Base-by-base conservation (phyloP, 1,139 yeast genomes). In the Pichia sp. region DNA sequence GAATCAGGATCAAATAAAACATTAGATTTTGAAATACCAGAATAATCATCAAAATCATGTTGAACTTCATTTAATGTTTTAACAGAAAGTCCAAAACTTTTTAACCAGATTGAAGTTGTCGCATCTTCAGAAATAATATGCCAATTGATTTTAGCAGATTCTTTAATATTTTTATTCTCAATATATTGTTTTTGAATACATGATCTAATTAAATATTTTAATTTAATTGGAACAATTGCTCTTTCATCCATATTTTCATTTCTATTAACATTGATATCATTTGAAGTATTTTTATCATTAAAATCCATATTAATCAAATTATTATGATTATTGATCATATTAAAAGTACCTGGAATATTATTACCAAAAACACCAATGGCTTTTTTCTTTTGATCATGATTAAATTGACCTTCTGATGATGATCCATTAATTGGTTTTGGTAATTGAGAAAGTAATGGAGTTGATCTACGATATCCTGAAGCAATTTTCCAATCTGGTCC, bases 61-160 rank as follows among this genome's bases (percentile, higher is more conserved):
- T 78, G 80, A 1, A 80, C 78, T 54, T 76, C 78, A 49, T 71
- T 73, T 16, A 78, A 69, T 50, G 73, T 74, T 52, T 74, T 57
- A 42, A 79, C 73, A 35, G 68, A 68, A 37, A 79, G 64, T 1
- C 80, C 79, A 57, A 68, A 79, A 49, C 80, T 69, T 38, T 64
- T 62, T n/a, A 74, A 70, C 84, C 85, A 79, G 7, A 73, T 67
- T 35, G 67, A 66, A 6, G 80, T 70, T 5, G 71, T 65, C 1
- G 70, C 57, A 51, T 79, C 83, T 57, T 80, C 85, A 3, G 82
- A 71, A 5, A 78, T 69, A 29, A 78, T 60, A 39, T 63, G 64
- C 84, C 84, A 80, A 30, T 68, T 60, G 37, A 66, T 65, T 23
- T 54, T 57, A 11, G 43, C 41, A 8, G 35, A 12, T 1, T 27